Evolutionary conservation across 2,329 filamentous ascomycete genomes (phyloP).

Genomic region (Fusarium denticulatum): DNA sequence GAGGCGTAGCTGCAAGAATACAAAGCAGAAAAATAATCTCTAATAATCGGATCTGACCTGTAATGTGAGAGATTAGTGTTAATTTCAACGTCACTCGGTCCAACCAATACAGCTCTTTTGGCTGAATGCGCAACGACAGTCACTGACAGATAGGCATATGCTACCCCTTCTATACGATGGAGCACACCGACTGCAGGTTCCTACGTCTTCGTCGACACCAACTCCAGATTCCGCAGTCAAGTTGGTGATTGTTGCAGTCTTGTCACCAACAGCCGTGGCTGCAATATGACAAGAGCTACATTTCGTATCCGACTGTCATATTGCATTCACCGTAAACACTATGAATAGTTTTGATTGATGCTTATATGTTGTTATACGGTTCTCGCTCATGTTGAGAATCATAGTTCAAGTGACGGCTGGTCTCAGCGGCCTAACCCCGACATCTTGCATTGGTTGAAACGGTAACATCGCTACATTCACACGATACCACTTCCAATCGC

Average conservation of each 20-base stretch:
- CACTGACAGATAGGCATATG: not conserved
- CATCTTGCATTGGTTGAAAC: not conserved
- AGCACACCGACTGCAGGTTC: not conserved
- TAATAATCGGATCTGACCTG: too few species aligned
- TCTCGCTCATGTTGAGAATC: not conserved
- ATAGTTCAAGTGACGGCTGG: not conserved
- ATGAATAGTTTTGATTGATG: not conserved
- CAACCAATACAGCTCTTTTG: too few species aligned
- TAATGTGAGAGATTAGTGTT: too few species aligned
- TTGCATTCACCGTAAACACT: not conserved
- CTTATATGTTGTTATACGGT: not conserved
- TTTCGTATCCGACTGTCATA: not conserved
- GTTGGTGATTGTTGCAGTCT: not conserved
- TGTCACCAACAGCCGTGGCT: not conserved
- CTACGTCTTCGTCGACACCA: not conserved
- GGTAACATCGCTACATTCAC: not conserved
- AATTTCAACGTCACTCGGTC: too few species aligned
- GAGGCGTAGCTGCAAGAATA: too few species aligned
- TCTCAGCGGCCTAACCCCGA: not conserved
- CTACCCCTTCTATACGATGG: not conserved
- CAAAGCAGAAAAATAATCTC: too few species aligned
- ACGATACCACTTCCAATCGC: not conserved
- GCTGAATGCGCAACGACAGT: too few species aligned
- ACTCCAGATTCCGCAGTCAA: not conserved
- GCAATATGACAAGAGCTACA: not conserved